Conservation (phyloP, 352 stramenopile genomes). For the Phytophthora macrochlamydospora region DNA sequence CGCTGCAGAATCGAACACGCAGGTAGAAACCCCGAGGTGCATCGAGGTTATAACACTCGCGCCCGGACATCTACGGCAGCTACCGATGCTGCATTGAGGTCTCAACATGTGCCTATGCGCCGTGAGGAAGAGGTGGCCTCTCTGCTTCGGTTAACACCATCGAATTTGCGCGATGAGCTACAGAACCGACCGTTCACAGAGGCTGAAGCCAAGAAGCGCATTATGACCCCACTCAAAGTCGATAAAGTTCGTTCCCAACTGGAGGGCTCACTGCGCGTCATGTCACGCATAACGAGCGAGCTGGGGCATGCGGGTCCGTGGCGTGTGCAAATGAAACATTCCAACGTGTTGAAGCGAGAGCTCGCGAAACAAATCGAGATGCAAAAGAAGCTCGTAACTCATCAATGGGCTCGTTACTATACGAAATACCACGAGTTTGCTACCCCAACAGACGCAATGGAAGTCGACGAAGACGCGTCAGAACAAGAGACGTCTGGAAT, state of each 20-base stretch:
- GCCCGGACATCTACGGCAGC: conserved; percentile 1
- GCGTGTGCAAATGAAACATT: conserved; percentile 67
- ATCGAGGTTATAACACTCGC: conserved; percentile 13
- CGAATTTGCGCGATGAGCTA: conserved; percentile 47
- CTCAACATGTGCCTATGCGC: conserved; percentile 5
- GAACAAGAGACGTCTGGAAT: conserved; percentile 3
- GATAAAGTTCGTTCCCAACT: conserved; percentile 40
- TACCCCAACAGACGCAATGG: background rate
- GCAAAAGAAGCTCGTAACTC: conserved; percentile 55
- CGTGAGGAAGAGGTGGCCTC: conserved; percentile 37
- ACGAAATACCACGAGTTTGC: conserved; percentile 43
- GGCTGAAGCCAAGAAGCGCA: conserved; percentile 35
- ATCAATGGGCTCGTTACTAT: conserved; percentile 71
- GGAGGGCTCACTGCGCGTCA: conserved; percentile 49
- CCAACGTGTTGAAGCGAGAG: conserved; percentile 65
- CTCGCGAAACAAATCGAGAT: conserved; percentile 56
- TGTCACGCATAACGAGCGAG: conserved; percentile 61
- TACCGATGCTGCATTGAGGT: background rate
- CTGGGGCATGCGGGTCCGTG: conserved; percentile 63
- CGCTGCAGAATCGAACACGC: conserved; percentile 6
- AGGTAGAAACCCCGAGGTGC: conserved; percentile 9
- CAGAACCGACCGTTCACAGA: conserved; percentile 37
- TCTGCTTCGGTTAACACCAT: conserved; percentile 50
- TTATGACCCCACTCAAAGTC: conserved; percentile 36
- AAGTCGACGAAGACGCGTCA: conserved; percentile 4